Evolutionary conservation across 2,329 filamentous ascomycete genomes (phyloP), one percentile per base, ranked within the genome.

Genomic region (Arthrocladium fulminans): DNA sequence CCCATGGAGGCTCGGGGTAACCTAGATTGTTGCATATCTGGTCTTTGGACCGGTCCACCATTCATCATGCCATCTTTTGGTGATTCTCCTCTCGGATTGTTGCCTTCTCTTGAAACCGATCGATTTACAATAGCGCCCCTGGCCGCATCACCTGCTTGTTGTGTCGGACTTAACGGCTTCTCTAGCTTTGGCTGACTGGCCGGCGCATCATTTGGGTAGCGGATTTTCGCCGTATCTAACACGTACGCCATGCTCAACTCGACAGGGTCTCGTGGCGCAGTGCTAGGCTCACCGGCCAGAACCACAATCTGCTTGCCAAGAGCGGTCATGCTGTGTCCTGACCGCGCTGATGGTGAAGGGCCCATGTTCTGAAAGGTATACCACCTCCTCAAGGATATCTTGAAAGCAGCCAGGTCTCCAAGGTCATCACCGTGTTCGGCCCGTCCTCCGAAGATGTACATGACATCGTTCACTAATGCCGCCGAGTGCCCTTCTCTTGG

Each of bases 291-390:
- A 55, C 92, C 92, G 30, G 87, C 94, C 25, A 97, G 74, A 34
- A 97, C 87, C 41, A 97, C 83, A 54, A 98, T 83, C 51, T 89
- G 86, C 65, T 95, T 96, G 24, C 87, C 88, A 54, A 90, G 87
- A 2, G 88, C 83, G 2, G 92, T 97, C 92, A 98, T 97, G 65
- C 88, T 96, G 65, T 98, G 92, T 1, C 92, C 92, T 13, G 90
- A 97, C 51, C 92, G 79, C 25, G 92, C 83, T 2, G 89, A 96
- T 0, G 92, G 92, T 1, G 89, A 94, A 2, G 89, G 89, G 0
- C 92, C 92, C 92, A 98, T 98, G 63, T 98, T 98, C 63, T 98
- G 92, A 68, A 98, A 98, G 29, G 92, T 98, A 65, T 97, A 98
- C 92, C 92, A 98, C 51, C 92, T 80, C 55, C 87, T 82, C 9